Evolutionary conservation across 345 rosid genomes (phyloP).

Genomic region (Acer saccharum): DNA sequence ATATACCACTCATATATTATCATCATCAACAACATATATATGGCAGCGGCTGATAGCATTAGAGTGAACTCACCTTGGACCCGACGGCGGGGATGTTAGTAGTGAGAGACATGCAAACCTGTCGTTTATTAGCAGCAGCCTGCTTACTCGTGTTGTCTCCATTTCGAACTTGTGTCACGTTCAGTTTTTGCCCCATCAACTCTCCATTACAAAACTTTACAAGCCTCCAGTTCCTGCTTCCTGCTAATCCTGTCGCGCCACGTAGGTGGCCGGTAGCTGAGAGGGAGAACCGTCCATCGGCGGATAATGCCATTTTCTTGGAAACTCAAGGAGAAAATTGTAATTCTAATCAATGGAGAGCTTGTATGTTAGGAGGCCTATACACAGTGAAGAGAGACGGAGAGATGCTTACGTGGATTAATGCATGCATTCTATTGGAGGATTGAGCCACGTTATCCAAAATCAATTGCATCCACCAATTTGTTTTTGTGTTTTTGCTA

Average conservation of each 20-base stretch:
- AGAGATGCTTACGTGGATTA: slow-evolving; percentile 31
- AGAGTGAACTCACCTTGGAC: slow-evolving; percentile 42
- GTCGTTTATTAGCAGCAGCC: slow-evolving; percentile 17
- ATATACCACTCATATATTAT: no score
- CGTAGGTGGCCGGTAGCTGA: slow-evolving; percentile 49
- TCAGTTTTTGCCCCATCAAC: slow-evolving; percentile 73
- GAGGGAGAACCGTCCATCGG: slow-evolving; percentile 63
- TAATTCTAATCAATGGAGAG: slow-evolving; percentile 15
- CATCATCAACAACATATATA: neutral
- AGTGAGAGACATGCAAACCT: slow-evolving; percentile 56
- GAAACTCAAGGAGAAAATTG: slow-evolving; percentile 20
- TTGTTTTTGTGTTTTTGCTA: slow-evolving; percentile 20
- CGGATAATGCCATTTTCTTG: slow-evolving; percentile 55
- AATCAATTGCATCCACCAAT: slow-evolving; percentile 66
- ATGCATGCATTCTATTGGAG: slow-evolving; percentile 42
- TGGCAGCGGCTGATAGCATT: neutral
- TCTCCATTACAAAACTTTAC: slow-evolving; percentile 60
- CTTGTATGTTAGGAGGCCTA: slow-evolving; percentile 7
- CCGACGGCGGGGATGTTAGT: slow-evolving; percentile 39
- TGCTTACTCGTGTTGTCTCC: slow-evolving; percentile 10
- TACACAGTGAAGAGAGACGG: slow-evolving; percentile 9
- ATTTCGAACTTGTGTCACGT: slow-evolving; percentile 24
- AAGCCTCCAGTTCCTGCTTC: slow-evolving; percentile 37
- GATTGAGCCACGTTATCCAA: slow-evolving; percentile 70
- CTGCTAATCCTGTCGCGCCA: slow-evolving; percentile 31